Base-by-base conservation (phyloP, 257 asterid genomes). In the Ligustrum vulgare region DNA sequence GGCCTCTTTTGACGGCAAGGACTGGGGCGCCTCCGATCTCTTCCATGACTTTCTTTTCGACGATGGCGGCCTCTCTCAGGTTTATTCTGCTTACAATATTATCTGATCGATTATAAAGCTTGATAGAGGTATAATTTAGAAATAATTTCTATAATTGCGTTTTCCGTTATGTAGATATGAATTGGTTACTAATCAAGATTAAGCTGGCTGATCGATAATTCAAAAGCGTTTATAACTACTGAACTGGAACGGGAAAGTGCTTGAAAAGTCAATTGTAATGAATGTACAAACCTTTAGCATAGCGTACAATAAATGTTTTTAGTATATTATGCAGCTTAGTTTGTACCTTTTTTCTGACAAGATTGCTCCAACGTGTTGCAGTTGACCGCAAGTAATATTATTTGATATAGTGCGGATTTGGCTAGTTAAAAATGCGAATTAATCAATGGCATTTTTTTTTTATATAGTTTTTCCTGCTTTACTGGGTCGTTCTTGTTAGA, bases 1-100 rank as follows among this genome's bases (percentile, higher is more conserved):
- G 70, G 80, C 84, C 70, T 67, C 80, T 2, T 89, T 91, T 18
- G 90, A 89, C 47, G 95, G 94, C 75, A 87, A 79, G 80, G 98
- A 94, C 70, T 92, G 97, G 96, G 98, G 99, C 72, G 86, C 86
- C 47, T 73, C 79, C 75, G 93, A 88, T 69, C 86, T 92, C 68
- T 94, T 94, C 86, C 87, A 77, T 9, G 89, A 86, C 69, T 92
- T 92, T 69, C 88, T 94, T 15, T 80, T 84, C 81, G 94, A 89
- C 33, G 84, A 88, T 16, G 90, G 81, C 31, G 88, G 88, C 76
- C 84, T 92, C 25, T 88, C 94, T 75, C 87, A 88, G 91, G 97
- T 94, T 72, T 8, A 71, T 22, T 12, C 37, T 20, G 66, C 33
- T 77, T 37, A 22, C 37, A 1, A 4, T 37, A 18, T 58, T 23